phyloP scores from a whole-genome alignment of 2,329 filamentous ascomycete genomes.

The Aaosphaeria arxii region DNA sequence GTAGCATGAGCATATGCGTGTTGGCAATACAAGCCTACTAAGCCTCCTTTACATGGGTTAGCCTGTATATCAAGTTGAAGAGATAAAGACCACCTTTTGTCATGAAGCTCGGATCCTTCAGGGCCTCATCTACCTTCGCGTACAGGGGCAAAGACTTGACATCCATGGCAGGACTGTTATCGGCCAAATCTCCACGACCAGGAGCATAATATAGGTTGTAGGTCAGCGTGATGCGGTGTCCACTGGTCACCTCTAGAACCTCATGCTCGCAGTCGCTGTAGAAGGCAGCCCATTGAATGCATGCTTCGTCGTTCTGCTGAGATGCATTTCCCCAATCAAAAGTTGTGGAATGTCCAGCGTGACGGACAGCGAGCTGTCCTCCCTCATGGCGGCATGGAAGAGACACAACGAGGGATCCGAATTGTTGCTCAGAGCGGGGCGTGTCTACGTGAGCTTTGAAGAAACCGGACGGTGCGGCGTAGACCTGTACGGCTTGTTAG shows the following conservation, averaged over 20 bases:
- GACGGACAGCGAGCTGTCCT: slow-evolving; percentile 44
- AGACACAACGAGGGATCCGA: slow-evolving; percentile 55
- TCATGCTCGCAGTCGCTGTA: slow-evolving; percentile 54
- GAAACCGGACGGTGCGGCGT: slow-evolving; percentile 49
- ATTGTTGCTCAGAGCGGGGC: slow-evolving; percentile 47
- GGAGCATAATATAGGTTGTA: slow-evolving; percentile 55
- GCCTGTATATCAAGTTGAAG: neutral
- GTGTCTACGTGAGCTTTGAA: slow-evolving; percentile 56
- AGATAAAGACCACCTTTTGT: slow-evolving; percentile 23
- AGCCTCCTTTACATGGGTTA: slow-evolving; percentile 34
- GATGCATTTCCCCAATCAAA: slow-evolving; percentile 45
- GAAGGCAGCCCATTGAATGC: slow-evolving; percentile 51
- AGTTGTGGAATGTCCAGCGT: slow-evolving; percentile 30
- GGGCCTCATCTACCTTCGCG: slow-evolving; percentile 23
- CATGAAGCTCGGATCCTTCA: slow-evolving; percentile 37
- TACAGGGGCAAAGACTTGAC: slow-evolving; percentile 37
- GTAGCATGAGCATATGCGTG: slow-evolving; percentile 49
- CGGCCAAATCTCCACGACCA: slow-evolving; percentile 30
- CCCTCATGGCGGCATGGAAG: slow-evolving; percentile 43
- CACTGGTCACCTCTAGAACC: slow-evolving; percentile 48
- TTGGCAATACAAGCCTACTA: slow-evolving; percentile 45
- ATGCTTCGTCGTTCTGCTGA: neutral
- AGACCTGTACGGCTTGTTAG: slow-evolving; percentile 38
- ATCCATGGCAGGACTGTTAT: slow-evolving; percentile 21
- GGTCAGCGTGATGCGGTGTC: slow-evolving; percentile 56